A percentile compares a stretch with the other conserved stretches of the same genome.
Conservation (phyloP, 2,329 filamentous ascomycete species). For the Colletotrichum camelliae region DNA sequence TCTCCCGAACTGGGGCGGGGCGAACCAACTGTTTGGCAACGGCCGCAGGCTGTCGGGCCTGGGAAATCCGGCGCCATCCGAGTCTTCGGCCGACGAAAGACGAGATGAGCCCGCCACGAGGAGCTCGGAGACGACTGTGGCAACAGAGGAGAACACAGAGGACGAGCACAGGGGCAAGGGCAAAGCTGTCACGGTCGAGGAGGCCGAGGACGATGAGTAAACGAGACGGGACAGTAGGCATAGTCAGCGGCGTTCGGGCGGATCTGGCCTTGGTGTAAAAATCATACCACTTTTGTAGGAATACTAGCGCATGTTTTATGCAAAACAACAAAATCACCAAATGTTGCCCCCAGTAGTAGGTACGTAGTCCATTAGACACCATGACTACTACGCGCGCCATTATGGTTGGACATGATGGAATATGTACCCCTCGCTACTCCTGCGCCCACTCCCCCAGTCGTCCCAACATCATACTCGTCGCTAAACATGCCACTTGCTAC, state of each 20-base stretch:
- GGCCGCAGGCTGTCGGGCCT: constrained; percentile 21
- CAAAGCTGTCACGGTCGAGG: constrained; percentile 52
- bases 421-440: neutral
- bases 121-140: neutral
- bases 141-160: constrained; percentile 4
- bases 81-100: constrained; percentile 12
- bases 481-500: neutral
- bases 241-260: constrained; percentile 11
- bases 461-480: neutral
- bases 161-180: constrained; percentile 44
- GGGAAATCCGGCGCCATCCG: neutral
- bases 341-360: neutral
- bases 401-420: neutral
- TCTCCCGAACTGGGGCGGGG: constrained; percentile 56
- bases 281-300: constrained; percentile 20
- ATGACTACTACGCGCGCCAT: neutral
- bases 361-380: neutral
- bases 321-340: neutral
- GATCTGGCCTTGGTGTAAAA: constrained; percentile 13
- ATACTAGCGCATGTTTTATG: constrained; percentile 3
- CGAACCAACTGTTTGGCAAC: constrained; percentile 52
- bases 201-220: constrained; percentile 43
- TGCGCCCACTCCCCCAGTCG: neutral
- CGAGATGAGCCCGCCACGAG: constrained; percentile 1
- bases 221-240: neutral